Percentiles rank a stretch among this genome's conserved stretches.
These are phyloP conservation scores for Entomortierella beljakovae DNA, from an alignment of 192 early-diverging fungal species.

Conservation along the genomic window DNA sequence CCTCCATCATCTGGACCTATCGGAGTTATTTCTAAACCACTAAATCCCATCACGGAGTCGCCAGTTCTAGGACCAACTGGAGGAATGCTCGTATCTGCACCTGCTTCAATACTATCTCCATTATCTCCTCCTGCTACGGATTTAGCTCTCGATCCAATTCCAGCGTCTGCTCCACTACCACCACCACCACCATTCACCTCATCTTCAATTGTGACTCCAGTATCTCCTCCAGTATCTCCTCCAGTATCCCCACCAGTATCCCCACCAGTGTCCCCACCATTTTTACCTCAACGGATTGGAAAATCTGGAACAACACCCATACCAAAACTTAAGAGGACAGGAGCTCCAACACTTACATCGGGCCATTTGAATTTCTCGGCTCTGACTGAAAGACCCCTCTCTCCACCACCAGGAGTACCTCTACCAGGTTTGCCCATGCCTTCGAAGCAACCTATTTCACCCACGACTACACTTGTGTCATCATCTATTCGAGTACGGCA, in stretches of 20 bases:
- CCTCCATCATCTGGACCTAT: not conserved
- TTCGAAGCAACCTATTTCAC: not conserved
- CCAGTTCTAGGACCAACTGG: not conserved
- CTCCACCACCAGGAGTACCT: constrained; percentile 5
- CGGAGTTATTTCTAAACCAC: not conserved
- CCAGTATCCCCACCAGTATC: not conserved
- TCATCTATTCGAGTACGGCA: too few relatives aligned
- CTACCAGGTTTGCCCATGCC: not conserved
- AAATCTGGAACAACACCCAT: not conserved
- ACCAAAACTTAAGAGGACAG: not conserved
- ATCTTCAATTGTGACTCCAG: too few relatives aligned
- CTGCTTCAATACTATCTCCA: not conserved
- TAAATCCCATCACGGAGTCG: not conserved
- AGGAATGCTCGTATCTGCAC: not conserved
- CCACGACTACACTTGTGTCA: not conserved
- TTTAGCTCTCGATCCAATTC: not conserved
- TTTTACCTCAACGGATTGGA: not conserved
- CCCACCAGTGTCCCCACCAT: not conserved
- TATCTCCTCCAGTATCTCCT: not conserved
- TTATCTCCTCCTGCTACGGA: not conserved
- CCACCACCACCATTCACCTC: not conserved
- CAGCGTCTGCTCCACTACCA: not conserved
- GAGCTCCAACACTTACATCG: not conserved
- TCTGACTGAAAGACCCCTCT: not conserved
- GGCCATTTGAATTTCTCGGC: constrained; percentile 3